These are phyloP conservation scores for Iris pallida DNA, from an alignment of 116 monocot species.

Conservation along the genomic window DNA sequence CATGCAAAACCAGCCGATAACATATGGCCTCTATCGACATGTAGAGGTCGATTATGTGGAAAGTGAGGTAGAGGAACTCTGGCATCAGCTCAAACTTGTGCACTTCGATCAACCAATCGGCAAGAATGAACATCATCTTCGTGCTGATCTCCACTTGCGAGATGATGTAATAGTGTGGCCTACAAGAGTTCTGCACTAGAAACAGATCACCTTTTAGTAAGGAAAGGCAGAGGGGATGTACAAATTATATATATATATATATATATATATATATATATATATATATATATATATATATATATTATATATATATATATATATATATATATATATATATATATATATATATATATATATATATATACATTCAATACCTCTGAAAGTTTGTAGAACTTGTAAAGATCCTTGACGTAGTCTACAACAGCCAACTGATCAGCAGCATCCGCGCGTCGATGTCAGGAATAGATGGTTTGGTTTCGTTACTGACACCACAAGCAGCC, in stretches of 20 bases:
- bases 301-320: neutral
- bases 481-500: constrained; percentile 39
- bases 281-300: too few species aligned
- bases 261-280: too few species aligned
- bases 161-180: constrained; percentile 63
- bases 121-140: constrained; percentile 79
- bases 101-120: constrained; percentile 78
- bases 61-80: constrained; percentile 69
- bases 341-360: neutral
- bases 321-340: neutral
- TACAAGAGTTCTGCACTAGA: constrained; percentile 30
- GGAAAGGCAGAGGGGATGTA: too few species aligned
- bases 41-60: constrained; percentile 64
- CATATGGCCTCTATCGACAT: constrained; percentile 46
- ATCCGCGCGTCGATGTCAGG: constrained; percentile 59
- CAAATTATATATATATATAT: too few species aligned
- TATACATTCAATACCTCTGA: too few species aligned
- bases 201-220: too few species aligned
- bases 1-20: too few species aligned
- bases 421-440: constrained; percentile 30
- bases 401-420: constrained; percentile 46
- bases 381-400: constrained; percentile 50
- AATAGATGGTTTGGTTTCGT: constrained; percentile 18
- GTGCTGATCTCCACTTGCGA: constrained; percentile 70
- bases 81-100: constrained; percentile 80